Evolutionary conservation across 176 grass and related monocot species (phyloP), one percentile per base, ranked within the genome.

Genomic region (Thinopyrum elongatum): DNA sequence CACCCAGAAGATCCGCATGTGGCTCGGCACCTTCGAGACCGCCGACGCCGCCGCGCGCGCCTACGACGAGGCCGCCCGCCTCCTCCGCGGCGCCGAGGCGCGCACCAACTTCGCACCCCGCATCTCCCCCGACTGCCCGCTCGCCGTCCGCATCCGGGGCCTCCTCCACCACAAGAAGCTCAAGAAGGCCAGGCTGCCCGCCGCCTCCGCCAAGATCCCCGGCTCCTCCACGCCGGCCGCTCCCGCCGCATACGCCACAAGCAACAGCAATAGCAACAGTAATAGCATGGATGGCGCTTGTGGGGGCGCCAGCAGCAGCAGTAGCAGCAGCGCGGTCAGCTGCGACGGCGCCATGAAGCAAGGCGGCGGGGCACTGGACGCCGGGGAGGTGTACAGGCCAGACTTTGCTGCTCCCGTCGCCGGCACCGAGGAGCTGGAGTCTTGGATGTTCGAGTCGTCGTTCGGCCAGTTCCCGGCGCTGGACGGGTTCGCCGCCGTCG

Each of bases 1-100:
- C 82, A 93, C 94, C 16, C 94, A 94, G 70, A 99, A 99, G 76
- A 99, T 99, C 74, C 85, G 92, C 82, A 94, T 98, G 96, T 98
- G 96, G 96, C 86, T 98, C 16, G 93, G 95, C 44, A 98, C 93
- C 75, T 98, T 98, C 74, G 93, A 98, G 21, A 98, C 94, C 8
- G 94, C 97, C 51, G 97, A 98, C 73, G 94, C 88, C 21, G 97
- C 97, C 11, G 97, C 97, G 61, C 88, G 94, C 36, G 97, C 97
- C 51, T 98, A 98, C 79, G 97, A 98, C 85, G 89, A 90, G 86
- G 96, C 96, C 17, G 96, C 96, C 36, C 93, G 92, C 53, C 97
- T 96, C 28, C 90, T 99, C 68, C 92, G 94, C 60, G 97, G 97
- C 76, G 73, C 83, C 63, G 93, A 99, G 84, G 87, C 92, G 25